Conservation (phyloP, 1,284 basidiomycete genomes). For the Leccinum laetum region DNA sequence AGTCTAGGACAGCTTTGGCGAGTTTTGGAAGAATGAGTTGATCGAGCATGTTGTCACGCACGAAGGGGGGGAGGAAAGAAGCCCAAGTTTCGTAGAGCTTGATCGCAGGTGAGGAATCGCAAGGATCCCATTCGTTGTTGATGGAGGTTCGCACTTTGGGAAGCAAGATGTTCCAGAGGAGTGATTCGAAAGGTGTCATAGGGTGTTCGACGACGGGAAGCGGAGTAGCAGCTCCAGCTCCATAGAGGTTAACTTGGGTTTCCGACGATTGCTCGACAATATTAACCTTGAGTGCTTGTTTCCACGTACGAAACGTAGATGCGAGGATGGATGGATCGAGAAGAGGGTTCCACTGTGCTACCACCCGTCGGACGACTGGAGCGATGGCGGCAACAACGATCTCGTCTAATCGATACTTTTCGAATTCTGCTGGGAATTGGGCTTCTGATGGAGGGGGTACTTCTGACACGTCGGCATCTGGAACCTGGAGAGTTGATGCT, state of each 20-base stretch:
- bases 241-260: slow-evolving; percentile 59
- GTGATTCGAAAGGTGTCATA: slow-evolving; percentile 96
- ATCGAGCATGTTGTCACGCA: slow-evolving; percentile 93
- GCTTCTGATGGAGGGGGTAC: slow-evolving; percentile 15
- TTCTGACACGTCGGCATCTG: slow-evolving; percentile 26
- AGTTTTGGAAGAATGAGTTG: slow-evolving; percentile 96
- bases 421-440: slow-evolving; percentile 79
- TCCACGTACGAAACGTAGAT: slow-evolving; percentile 70
- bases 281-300: slow-evolving; percentile 61
- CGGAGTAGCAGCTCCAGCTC: slow-evolving; percentile 38
- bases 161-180: slow-evolving; percentile 95
- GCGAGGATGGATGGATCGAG: slow-evolving; percentile 64
- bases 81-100: slow-evolving; percentile 90
- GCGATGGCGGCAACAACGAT: slow-evolving; percentile 90
- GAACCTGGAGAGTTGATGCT: slow-evolving; percentile 5
- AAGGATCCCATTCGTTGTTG: slow-evolving; percentile 92
- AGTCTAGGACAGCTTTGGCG: slow-evolving; percentile 79
- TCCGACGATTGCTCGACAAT: slow-evolving; percentile 40
- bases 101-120: slow-evolving; percentile 73
- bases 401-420: slow-evolving; percentile 82
- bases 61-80: slow-evolving; percentile 84
- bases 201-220: slow-evolving; percentile 46
- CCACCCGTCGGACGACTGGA: slow-evolving; percentile 71
- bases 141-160: slow-evolving; percentile 90
- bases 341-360: slow-evolving; percentile 73